These are phyloP conservation scores for Cyberlindnera veronae DNA, from an alignment of 805 yeast species.

Conservation along the genomic window DNA sequence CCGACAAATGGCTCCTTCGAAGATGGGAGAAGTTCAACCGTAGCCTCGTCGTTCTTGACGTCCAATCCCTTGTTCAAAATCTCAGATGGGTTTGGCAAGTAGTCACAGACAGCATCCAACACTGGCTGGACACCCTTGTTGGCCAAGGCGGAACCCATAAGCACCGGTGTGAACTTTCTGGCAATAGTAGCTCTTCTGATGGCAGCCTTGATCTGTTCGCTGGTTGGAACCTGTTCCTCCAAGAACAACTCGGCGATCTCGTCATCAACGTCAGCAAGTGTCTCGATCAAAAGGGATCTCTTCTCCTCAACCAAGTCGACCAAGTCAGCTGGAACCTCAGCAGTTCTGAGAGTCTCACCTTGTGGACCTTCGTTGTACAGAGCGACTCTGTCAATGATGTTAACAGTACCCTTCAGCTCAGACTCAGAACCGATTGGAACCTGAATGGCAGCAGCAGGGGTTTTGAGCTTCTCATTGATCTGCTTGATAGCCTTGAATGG, in stretches of 20 bases:
- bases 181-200: constrained; percentile 95
- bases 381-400: constrained; percentile 83
- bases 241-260: constrained; percentile 91
- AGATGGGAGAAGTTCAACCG: constrained; percentile 73
- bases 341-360: constrained; percentile 74
- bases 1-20: constrained; percentile 83
- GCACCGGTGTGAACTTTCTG: constrained; percentile 96
- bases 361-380: constrained; percentile 85
- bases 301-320: constrained; percentile 85
- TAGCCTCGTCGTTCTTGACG: constrained; percentile 55
- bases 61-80: constrained; percentile 89
- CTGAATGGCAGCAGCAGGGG: constrained; percentile 96
- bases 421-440: constrained; percentile 96
- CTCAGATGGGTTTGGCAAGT: constrained; percentile 93
- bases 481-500: constrained; percentile 96
- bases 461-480: constrained; percentile 78
- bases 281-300: constrained; percentile 81
- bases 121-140: constrained; percentile 95
- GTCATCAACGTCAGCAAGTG: constrained; percentile 96
- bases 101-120: constrained; percentile 92
- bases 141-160: constrained; percentile 98
- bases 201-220: constrained; percentile 79
- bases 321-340: constrained; percentile 75
- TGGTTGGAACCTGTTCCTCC: constrained; percentile 86
- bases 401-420: constrained; percentile 82